Percentiles rank a stretch among this genome's conserved stretches.
phyloP scores from a whole-genome alignment of 305 asterid species.

The Striga hermonthica region DNA sequence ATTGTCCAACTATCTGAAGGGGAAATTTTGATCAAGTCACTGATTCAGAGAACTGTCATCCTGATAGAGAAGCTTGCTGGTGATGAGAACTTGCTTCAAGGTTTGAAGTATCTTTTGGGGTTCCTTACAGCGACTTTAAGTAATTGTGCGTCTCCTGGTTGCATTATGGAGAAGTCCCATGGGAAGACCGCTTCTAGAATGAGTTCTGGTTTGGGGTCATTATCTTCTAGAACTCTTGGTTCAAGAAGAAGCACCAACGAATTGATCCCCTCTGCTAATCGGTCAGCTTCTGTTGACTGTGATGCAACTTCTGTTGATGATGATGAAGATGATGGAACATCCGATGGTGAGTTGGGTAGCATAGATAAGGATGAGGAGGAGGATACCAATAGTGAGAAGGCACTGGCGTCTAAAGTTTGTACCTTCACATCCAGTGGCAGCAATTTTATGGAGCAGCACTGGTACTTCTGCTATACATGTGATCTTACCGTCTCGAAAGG shows the following conservation, averaged over 20 bases:
- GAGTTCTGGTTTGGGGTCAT: conserved; percentile 58
- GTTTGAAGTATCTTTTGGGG: conserved; percentile 74
- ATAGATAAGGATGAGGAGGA: conserved; percentile 94
- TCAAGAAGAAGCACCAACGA: conserved; percentile 70
- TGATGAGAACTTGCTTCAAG: conserved; percentile 73
- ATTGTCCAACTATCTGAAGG: conserved; percentile 76
- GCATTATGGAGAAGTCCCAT: conserved; percentile 48
- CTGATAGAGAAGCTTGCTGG: conserved; percentile 77
- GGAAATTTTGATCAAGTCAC: conserved; percentile 61
- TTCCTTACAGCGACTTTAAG: conserved; percentile 57
- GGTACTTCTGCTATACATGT: conserved; percentile 99
- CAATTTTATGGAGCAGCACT: conserved; percentile 99
- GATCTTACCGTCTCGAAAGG: conserved; percentile 98
- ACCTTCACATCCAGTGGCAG: conserved; percentile 99
- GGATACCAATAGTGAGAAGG: conserved; percentile 84
- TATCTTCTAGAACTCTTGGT: conserved; percentile 60
- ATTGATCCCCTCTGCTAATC: conserved; percentile 68
- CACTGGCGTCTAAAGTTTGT: conserved; percentile 94
- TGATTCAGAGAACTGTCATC: conserved; percentile 59
- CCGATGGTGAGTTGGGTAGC: conserved; percentile 99
- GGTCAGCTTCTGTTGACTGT: conserved; percentile 69
- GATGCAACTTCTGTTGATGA: conserved; percentile 98
- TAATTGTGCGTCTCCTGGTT: conserved; percentile 60
- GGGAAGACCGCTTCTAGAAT: conserved; percentile 55
- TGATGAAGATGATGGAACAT: conserved; percentile 99